phyloP scores from a whole-genome alignment of 2,329 filamentous ascomycete species.

The Penicillium sp. region DNA sequence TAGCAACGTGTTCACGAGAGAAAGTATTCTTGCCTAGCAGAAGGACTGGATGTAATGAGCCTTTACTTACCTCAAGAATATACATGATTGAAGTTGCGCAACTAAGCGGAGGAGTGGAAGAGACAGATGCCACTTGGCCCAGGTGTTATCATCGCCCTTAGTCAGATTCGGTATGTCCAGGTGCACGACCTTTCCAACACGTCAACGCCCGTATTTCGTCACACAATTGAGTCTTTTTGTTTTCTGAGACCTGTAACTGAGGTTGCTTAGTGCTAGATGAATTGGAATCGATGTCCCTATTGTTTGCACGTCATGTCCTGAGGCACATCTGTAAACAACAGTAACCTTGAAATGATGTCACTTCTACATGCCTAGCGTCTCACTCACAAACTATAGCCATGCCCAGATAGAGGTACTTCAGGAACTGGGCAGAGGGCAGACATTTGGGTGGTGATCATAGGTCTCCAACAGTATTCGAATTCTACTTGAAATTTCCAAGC shows the following conservation, averaged over 20 bases:
- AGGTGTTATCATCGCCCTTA: conserved; percentile 24
- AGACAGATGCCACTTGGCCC: conserved; percentile 25
- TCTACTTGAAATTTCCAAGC: too few relatives aligned
- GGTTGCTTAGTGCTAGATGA: background rate
- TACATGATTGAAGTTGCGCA: conserved; percentile 31
- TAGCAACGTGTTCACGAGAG: conserved; percentile 18
- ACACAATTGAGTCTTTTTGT: background rate
- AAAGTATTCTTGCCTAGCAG: conserved; percentile 7
- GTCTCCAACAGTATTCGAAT: too few relatives aligned
- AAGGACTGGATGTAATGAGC: background rate
- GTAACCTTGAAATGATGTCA: too few relatives aligned
- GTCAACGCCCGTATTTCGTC: background rate
- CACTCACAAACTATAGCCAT: too few relatives aligned
- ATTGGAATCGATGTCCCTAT: background rate
- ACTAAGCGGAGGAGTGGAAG: conserved; percentile 16
- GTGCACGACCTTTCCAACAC: background rate
- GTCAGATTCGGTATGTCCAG: conserved; percentile 18
- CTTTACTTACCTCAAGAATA: conserved; percentile 37
- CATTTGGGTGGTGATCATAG: too few relatives aligned
- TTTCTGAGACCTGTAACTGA: background rate
- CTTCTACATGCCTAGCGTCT: too few relatives aligned
- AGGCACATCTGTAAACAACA: background rate
- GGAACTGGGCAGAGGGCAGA: too few relatives aligned
- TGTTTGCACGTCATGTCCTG: too few relatives aligned
- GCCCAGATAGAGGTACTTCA: too few relatives aligned